These are phyloP conservation scores for Cardamine chenopodiifolia DNA, from an alignment of 345 rosid species.

Conservation along the genomic window DNA sequence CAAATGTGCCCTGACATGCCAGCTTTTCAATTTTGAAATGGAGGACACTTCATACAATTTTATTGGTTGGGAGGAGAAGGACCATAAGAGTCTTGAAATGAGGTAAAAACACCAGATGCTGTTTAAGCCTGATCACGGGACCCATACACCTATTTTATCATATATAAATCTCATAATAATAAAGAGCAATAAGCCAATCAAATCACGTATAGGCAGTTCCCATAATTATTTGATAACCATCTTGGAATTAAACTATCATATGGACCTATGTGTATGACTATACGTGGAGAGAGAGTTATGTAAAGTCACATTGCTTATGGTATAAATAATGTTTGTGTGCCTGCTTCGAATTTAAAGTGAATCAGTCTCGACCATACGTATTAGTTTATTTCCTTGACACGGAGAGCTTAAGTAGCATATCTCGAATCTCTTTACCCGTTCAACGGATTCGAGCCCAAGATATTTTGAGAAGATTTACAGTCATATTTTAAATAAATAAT, in stretches of 20 bases:
- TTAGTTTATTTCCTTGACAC: not conserved
- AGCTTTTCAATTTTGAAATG: constrained; percentile 34
- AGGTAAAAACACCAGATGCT: constrained; percentile 44
- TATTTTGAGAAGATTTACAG: constrained; percentile 26
- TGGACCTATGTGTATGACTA: constrained; percentile 25
- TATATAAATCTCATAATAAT: not conserved
- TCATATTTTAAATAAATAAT: constrained; percentile 12
- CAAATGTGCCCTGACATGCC: constrained; percentile 40
- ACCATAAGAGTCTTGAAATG: constrained; percentile 33
- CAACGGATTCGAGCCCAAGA: constrained; percentile 37
- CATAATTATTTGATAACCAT: constrained; percentile 40
- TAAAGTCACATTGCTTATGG: constrained; percentile 8
- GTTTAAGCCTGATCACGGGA: constrained; percentile 33
- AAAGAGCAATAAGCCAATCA: constrained; percentile 32
- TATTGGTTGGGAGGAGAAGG: constrained; percentile 29
- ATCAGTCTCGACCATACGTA: constrained; percentile 1
- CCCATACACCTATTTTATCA: constrained; percentile 28
- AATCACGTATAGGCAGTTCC: constrained; percentile 26
- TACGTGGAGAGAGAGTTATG: constrained; percentile 17
- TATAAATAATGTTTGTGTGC: constrained; percentile 8
- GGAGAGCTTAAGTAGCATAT: constrained; percentile 4
- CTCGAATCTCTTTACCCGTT: constrained; percentile 32
- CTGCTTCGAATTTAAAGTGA: not conserved
- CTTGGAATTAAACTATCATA: constrained; percentile 30
- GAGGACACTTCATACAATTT: constrained; percentile 37